Evolutionary conservation across 1,139 yeast species (phyloP), one percentile per base, ranked within the genome.

Genomic region (Blastobotrys apis): DNA sequence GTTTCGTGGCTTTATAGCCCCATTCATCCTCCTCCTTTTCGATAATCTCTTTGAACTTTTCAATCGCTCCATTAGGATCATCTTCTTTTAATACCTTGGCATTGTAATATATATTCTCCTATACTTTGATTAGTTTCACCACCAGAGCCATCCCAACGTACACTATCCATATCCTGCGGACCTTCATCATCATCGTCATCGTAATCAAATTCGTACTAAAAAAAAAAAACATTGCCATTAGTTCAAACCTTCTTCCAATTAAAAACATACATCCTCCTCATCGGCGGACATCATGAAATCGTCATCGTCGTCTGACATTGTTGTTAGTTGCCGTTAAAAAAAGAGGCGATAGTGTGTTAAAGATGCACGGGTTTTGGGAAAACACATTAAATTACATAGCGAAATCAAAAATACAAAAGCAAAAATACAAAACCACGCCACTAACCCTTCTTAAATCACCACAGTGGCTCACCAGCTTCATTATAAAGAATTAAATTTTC

Each of bases 1-100:
- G 94, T 55, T 85, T 85, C 43, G 69, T 63, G 0, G 87, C 71
- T 52, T 80, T 82, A 62, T 82, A 81, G 2, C 75, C 64, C 60
- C 47, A 47, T 34, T 78, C 33, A 66, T 68, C 4, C 54, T 45
- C 53, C 39, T 39, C 53, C 60, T 26, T 63, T 3, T 58, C 54
- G 1, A 72, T 58, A 1, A 77, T 68, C 17, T 58, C 59, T 8
- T 57, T 53, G 44, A 80, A 74, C 47, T 67, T 69, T 2, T 54
- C 61, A n/a, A 75, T 56, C 0, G 86, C 84, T 9, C 58, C 65
- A 1, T 56, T 57, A 0, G 70, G 65, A 37, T 80, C 78, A 39
- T 81, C 88, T 51, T 81, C 86, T 56, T 81, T 80, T 40, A 72
- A 55, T 1, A 62, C 58, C 55, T 82, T 82, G 9, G 85, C 87